Evolutionary conservation across 495 filamentous ascomycete species (phyloP), one percentile per base, ranked within the genome.

Genomic region (Saxophila tyrrhenica): DNA sequence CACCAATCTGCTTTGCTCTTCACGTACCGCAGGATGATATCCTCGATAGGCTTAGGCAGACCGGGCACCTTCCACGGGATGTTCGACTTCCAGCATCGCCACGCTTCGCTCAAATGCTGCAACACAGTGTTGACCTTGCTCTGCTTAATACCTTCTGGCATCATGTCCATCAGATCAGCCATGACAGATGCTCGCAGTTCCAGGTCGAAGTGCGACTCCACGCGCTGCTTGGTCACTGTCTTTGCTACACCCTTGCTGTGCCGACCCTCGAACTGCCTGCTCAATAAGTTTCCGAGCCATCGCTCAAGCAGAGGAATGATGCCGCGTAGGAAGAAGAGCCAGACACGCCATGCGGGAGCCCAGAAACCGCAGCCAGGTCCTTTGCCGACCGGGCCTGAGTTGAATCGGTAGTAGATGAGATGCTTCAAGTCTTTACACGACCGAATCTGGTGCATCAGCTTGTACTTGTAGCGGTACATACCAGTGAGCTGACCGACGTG

Each of bases 391-490:
- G 94, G 86, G 0, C 91, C 92, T 32, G 90, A 91, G 69, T 99
- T 99, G 74, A 99, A 99, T 15, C 94, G 87, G 68, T 99, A 96
- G 73, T 99, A 99, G 58, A 99, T 96, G 49, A 99, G 68, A 80
- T 99, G 94, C 79, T 99, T 99, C 64, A 99, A 71, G 71, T 99
- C 94, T 67, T 99, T 99, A 74, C 94, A 99, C 1, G 94, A 92
- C 46, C 94, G 89, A 63, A 99, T 97, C 70, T 99, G 94, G 68
- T 99, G 94, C 94, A 99, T 99, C 35, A 99, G 78, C 75, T 99
- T 99, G 74, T 99, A 99, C 77, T 99, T 99, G 80, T 99, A 99
- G 24, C 94, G 87, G 72, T 99, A 99, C 94, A 99, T 99, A 63
- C 94, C 94, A 23, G 94, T 99, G 50, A 99, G 74, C 71, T 99